phyloP scores from a whole-genome alignment of 441 rosid genomes.

The Populus tomentosa region DNA sequence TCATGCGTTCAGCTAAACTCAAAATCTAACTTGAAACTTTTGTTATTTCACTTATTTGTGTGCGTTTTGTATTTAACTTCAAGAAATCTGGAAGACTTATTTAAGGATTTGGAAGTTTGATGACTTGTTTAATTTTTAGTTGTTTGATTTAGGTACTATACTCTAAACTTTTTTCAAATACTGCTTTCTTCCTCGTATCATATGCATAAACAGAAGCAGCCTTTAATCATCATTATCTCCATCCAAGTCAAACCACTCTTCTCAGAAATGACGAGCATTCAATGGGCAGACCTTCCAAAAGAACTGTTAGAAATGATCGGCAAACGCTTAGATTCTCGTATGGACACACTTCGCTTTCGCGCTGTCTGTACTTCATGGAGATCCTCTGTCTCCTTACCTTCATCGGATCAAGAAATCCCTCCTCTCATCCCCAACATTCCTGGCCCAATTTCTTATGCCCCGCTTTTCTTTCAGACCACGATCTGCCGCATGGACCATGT shows the following conservation, averaged over 20 bases:
- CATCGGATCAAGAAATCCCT: constrained; percentile 2
- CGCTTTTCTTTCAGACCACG: constrained; percentile 26
- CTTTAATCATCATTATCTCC: background rate
- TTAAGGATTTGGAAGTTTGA: no score
- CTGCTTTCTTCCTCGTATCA: no score
- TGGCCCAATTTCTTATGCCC: constrained; percentile 26
- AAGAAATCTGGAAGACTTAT: no score
- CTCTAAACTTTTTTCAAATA: no score
- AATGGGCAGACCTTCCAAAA: constrained; percentile 52
- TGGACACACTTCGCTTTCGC: constrained; percentile 54
- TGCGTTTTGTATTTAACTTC: no score
- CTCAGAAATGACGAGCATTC: background rate
- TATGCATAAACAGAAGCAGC: background rate
- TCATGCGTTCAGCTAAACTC: no score
- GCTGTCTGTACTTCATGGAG: constrained; percentile 69
- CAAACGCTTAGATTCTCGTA: constrained; percentile 31
- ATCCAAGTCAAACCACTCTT: background rate
- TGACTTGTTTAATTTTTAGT: no score
- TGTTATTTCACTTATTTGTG: no score
- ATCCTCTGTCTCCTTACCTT: constrained; percentile 22
- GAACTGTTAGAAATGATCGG: constrained; percentile 47
- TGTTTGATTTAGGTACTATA: no score
- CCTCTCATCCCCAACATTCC: constrained; percentile 17
- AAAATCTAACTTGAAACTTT: no score
- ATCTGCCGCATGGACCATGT: background rate